A percentile compares a stretch with the other conserved stretches of the same genome.
Conservation (phyloP, 768 basidiomycete genomes). For the Hygrophorus pudorinus region DNA sequence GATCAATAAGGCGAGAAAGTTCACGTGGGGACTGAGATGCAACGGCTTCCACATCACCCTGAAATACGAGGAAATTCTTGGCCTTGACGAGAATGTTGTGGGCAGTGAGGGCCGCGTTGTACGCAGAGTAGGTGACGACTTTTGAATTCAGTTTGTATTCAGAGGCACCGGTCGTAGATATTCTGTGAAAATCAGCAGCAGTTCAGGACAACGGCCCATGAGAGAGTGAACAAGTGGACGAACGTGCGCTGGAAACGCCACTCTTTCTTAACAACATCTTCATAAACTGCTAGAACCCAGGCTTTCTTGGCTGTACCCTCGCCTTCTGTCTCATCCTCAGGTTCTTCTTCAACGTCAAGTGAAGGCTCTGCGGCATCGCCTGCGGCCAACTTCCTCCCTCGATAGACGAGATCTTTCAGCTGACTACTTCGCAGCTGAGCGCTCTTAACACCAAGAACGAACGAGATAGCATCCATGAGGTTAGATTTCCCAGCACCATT, state of each 20-base stretch:
- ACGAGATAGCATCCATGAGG: slow-evolving; percentile 99
- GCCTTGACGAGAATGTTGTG: slow-evolving; percentile 98
- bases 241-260: slow-evolving; percentile 91
- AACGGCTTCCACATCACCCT: slow-evolving; percentile 97
- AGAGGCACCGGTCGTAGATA: slow-evolving; percentile 78
- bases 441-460: slow-evolving; percentile 94
- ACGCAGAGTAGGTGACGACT: slow-evolving; percentile 76
- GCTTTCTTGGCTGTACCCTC: slow-evolving; percentile 87
- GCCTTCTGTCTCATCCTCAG: slow-evolving; percentile 51
- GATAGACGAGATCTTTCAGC: slow-evolving; percentile 91
- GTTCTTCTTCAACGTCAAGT: slow-evolving; percentile 20
- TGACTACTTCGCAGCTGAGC: slow-evolving; percentile 89
- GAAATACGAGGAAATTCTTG: slow-evolving; percentile 98
- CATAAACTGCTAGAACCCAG: slow-evolving; percentile 90
- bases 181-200: slow-evolving; percentile 36
- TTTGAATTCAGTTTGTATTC: slow-evolving; percentile 84
- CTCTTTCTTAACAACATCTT: slow-evolving; percentile 68
- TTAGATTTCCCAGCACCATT: slow-evolving; percentile 99
- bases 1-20: slow-evolving; percentile 84
- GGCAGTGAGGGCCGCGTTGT: slow-evolving; percentile 76
- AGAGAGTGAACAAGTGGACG: slow-evolving; percentile 22
- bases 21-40: slow-evolving; percentile 91
- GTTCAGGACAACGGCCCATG: not conserved
- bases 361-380: slow-evolving; percentile 10
- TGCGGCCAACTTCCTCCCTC: slow-evolving; percentile 61